Evolutionary conservation across 2,329 filamentous ascomycete species (phyloP).

Genomic region (Aspergillus quadrilineatus): DNA sequence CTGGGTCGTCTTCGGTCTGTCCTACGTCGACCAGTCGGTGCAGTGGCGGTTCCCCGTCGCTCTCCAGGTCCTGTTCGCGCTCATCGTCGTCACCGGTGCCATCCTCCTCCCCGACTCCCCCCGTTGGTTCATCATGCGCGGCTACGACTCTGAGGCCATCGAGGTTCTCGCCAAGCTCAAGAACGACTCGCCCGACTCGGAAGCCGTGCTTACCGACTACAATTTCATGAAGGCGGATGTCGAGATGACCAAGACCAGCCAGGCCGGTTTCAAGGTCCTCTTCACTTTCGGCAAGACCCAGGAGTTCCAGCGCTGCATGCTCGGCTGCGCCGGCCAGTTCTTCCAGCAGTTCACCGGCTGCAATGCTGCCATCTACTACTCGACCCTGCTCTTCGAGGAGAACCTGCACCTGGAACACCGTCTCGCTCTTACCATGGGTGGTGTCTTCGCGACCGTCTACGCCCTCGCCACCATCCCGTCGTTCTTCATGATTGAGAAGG

Average conservation of each 20-base stretch:
- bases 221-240: conserved; percentile 50
- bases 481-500: conserved; percentile 34
- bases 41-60: conserved; percentile 50
- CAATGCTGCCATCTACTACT: conserved; percentile 48
- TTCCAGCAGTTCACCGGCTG: conserved; percentile 49
- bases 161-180: conserved; percentile 50
- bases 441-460: conserved; percentile 31
- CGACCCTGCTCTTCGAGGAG: conserved; percentile 45
- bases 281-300: conserved; percentile 34
- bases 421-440: conserved; percentile 27
- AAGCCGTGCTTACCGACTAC: conserved; percentile 28
- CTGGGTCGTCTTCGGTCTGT: conserved; percentile 38
- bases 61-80: conserved; percentile 47
- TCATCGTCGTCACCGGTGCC: conserved; percentile 23
- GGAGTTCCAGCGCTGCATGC: conserved; percentile 30
- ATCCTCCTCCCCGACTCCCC: conserved; percentile 52
- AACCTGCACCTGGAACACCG: conserved; percentile 29
- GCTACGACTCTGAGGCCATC: conserved; percentile 47
- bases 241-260: conserved; percentile 32
- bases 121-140: conserved; percentile 54
- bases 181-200: conserved; percentile 38
- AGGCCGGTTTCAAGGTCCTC: conserved; percentile 26
- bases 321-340: conserved; percentile 33
- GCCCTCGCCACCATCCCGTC: conserved; percentile 28
- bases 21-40: conserved; percentile 31